These are phyloP conservation scores for Gaertneriomyces semiglobifer DNA, from an alignment of 192 early-diverging fungal species.

Conservation along the genomic window DNA sequence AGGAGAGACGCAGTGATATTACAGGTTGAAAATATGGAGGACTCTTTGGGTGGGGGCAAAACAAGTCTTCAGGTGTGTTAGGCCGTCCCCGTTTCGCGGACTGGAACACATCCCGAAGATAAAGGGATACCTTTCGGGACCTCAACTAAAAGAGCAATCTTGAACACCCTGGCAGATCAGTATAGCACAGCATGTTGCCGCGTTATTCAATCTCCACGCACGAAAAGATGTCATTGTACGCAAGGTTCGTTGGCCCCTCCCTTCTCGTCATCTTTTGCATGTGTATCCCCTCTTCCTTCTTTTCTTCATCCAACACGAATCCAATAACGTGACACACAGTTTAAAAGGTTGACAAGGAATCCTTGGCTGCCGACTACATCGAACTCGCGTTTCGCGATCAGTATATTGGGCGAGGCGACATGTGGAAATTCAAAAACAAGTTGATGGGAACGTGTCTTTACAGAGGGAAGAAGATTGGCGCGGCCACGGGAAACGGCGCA, in stretches of 20 bases:
- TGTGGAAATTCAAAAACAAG: slow-evolving; percentile 81
- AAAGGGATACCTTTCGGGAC: no score
- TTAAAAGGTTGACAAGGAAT: slow-evolving; percentile 59
- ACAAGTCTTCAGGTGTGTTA: no score
- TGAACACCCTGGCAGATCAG: slow-evolving; percentile 49
- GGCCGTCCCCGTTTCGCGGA: no score
- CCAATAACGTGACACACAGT: neutral
- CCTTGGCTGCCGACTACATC: slow-evolving; percentile 72
- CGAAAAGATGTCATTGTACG: slow-evolving; percentile 62
- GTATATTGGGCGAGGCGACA: slow-evolving; percentile 85
- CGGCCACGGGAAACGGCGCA: no score
- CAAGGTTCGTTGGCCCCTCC: slow-evolving; percentile 39
- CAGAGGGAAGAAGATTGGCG: slow-evolving; percentile 64
- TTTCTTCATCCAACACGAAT: neutral
- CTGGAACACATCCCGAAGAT: no score
- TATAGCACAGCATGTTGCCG: slow-evolving; percentile 64
- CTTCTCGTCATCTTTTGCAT: neutral
- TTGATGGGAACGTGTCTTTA: slow-evolving; percentile 72
- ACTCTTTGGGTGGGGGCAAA: no score
- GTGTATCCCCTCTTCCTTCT: no score
- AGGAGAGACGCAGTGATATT: no score
- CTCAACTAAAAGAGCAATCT: no score
- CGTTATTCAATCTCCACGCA: slow-evolving; percentile 56
- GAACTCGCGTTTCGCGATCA: slow-evolving; percentile 88
- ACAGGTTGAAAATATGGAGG: no score